Evolutionary conservation across 1,284 basidiomycete genomes (phyloP).

Genomic region (Lentinula novae-zelandiae): DNA sequence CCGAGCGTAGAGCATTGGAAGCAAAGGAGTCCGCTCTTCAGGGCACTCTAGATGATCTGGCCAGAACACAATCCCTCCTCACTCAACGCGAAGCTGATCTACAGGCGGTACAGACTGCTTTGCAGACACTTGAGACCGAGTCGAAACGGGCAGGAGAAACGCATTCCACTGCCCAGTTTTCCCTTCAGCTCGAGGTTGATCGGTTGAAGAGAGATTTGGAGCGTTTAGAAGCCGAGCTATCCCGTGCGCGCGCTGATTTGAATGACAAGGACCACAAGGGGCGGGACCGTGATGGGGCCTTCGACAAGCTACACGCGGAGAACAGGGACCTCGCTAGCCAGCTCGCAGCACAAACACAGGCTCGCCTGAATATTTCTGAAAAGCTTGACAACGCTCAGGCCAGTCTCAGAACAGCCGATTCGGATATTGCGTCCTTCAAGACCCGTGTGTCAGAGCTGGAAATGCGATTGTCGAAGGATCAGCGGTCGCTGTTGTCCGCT

Average conservation of each 20-base stretch:
- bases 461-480: conserved; percentile 79
- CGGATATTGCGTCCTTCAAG: conserved; percentile 56
- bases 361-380: conserved; percentile 78
- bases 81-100: conserved; percentile 73
- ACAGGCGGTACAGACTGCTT: conserved; percentile 65
- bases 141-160: conserved; percentile 76
- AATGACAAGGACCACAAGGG: conserved; percentile 61
- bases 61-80: conserved; percentile 57
- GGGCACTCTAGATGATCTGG: conserved; percentile 56
- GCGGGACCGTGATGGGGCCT: conserved; percentile 63
- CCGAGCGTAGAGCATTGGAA: conserved; percentile 58
- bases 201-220: conserved; percentile 83
- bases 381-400: conserved; percentile 75
- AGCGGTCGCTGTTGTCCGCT: conserved; percentile 65
- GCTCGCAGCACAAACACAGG: conserved; percentile 81
- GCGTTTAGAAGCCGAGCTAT: conserved; percentile 77
- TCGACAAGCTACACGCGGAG: conserved; percentile 75
- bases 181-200: conserved; percentile 89
- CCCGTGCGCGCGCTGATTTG: conserved; percentile 70
- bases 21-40: conserved; percentile 66
- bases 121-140: conserved; percentile 64
- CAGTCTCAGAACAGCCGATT: conserved; percentile 59
- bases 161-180: conserved; percentile 80
- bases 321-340: conserved; percentile 75
- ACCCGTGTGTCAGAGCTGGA: conserved; percentile 74